These are phyloP conservation scores for Penicillium cosmopolitanum DNA, from an alignment of 495 filamentous ascomycete species.

Conservation along the genomic window DNA sequence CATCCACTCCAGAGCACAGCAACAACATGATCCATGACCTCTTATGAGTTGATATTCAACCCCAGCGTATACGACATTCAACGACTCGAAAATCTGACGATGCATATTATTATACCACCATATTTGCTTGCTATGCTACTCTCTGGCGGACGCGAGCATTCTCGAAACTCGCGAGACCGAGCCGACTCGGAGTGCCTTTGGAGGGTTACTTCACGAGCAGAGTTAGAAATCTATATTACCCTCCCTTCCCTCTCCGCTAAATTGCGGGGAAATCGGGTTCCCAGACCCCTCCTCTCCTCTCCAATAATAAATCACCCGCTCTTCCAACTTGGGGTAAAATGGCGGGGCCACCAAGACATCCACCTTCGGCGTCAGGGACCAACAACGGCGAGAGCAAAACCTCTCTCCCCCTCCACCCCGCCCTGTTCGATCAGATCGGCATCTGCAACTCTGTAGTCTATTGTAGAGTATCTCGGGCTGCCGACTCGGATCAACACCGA, in stretches of 20 bases:
- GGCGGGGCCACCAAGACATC: conserved; percentile 1
- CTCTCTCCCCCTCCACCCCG: not conserved
- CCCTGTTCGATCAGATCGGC: not conserved
- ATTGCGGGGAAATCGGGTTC: not conserved
- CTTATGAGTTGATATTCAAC: not conserved
- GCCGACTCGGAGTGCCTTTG: too few relatives aligned
- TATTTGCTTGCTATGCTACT: too few relatives aligned
- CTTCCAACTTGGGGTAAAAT: not conserved
- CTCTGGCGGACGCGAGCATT: too few relatives aligned
- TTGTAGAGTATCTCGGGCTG: conserved; percentile 5
- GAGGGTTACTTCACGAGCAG: not conserved
- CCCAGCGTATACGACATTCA: not conserved
- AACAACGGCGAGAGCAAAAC: conserved; percentile 9
- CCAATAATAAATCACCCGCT: not conserved
- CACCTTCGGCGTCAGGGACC: conserved; percentile 12
- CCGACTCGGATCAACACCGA: conserved; percentile 26
- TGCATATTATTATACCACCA: not conserved
- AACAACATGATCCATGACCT: not conserved
- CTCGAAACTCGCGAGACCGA: too few relatives aligned
- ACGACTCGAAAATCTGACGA: not conserved
- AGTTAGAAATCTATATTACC: not conserved
- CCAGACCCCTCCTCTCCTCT: not conserved
- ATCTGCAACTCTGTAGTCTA: not conserved
- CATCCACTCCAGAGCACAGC: not conserved
- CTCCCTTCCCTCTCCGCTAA: not conserved